Evolutionary conservation across 495 filamentous ascomycete genomes (phyloP), one percentile per base, ranked within the genome.

Genomic region (Trichoderma asperelloides): DNA sequence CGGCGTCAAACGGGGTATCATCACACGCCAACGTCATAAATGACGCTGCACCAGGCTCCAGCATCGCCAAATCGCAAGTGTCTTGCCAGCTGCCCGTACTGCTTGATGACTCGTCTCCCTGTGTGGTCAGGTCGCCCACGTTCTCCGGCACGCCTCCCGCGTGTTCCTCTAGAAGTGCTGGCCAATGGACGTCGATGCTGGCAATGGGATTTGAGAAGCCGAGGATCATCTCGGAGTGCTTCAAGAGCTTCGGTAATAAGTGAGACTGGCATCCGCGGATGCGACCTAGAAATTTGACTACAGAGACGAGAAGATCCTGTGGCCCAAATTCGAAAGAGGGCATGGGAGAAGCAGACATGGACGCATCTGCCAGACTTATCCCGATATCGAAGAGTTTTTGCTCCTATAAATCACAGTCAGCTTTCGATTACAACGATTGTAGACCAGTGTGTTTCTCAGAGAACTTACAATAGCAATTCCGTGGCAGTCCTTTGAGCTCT

Each of bases 311-410:
- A 3, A 60, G 55, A n/a, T 60, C 55, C 2, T 60, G 55, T 1
- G 55, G 55, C 2, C 55, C 55, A 25, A 60, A 60, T 30, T 60
- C 55, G 55, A 60, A 60, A 6, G 55, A 60, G 0, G 55, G 55
- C 23, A 30, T 18, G 55, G 55, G 55, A 0, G 55, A 28, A 18
- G 55, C 55, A 30, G 55, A 60, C 55, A 60, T 60, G 23, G 55
- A 60, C 1, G 55, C 55, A n/a, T 60, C 55, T 13, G 55, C 55
- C 1, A 60, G 55, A 18, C 55, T 60, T 25, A 60, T 60, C 30
- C 55, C 62, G 9, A 64, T 64, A 11, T 64, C 62, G 27, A 64
- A 64, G 3, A 64, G 62, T 21, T 64, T 64, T 27, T 64, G 62
- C 13, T 64, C 62, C 62, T 64, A 12, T 27, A 28, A 28, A 11